Percentiles rank a stretch among this genome's conserved stretches.
phyloP scores from a whole-genome alignment of 2,329 filamentous ascomycete species.

The Cercospora citrullina region DNA sequence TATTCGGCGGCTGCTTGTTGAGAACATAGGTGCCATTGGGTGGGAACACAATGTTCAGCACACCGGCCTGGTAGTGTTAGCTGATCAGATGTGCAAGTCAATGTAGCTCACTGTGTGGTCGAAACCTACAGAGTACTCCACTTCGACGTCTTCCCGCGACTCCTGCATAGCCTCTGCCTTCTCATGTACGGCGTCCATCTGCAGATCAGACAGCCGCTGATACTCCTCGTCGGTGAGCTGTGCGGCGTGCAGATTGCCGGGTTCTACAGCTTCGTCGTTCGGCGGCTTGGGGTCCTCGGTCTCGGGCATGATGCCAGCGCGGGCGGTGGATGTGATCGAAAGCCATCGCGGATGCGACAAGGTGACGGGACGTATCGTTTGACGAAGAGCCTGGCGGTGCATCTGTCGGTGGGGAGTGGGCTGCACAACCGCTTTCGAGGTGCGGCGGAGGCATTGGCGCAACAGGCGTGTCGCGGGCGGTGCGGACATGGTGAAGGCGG shows the following conservation, averaged over 20 bases:
- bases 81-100: background rate
- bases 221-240: constrained; percentile 71
- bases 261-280: constrained; percentile 36
- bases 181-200: constrained; percentile 61
- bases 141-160: constrained; percentile 71
- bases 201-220: constrained; percentile 73
- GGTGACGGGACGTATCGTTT: constrained; percentile 15
- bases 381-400: constrained; percentile 8
- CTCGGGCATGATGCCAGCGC: constrained; percentile 46
- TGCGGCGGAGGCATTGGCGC: constrained; percentile 27
- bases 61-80: constrained; percentile 65
- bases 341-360: constrained; percentile 25
- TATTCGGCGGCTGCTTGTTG: constrained; percentile 98
- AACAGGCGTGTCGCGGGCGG: constrained; percentile 29
- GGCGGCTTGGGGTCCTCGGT: constrained; percentile 45
- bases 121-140: constrained; percentile 79
- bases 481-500: constrained; percentile 28
- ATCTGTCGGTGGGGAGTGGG: constrained; percentile 15
- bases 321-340: constrained; percentile 21
- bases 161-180: constrained; percentile 75
- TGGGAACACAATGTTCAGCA: constrained; percentile 73
- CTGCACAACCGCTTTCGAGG: constrained; percentile 25
- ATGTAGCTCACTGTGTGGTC: background rate
- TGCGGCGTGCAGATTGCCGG: constrained; percentile 53
- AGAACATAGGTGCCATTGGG: constrained; percentile 81